phyloP scores from a whole-genome alignment of 306 rosid species.

The Ceratonia siliqua region DNA sequence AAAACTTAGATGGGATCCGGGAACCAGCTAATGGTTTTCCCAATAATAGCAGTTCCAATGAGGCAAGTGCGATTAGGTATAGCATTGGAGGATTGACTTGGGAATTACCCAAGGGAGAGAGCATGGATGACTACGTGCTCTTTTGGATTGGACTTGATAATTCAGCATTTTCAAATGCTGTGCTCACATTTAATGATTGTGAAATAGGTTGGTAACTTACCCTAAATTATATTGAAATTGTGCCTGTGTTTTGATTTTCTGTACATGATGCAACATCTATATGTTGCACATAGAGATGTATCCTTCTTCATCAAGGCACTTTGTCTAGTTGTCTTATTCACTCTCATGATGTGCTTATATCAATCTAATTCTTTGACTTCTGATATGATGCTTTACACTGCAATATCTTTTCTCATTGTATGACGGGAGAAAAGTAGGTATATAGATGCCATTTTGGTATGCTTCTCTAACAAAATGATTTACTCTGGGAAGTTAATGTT shows the following conservation, averaged over 20 bases:
- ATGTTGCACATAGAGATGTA: slow-evolving; percentile 2
- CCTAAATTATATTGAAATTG: neutral
- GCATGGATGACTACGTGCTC: slow-evolving; percentile 70
- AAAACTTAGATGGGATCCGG: slow-evolving; percentile 37
- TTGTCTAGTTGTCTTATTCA: neutral
- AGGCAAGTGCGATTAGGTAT: slow-evolving; percentile 36
- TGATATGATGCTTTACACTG: slow-evolving; percentile 3
- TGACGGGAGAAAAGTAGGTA: neutral
- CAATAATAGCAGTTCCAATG: slow-evolving; percentile 34
- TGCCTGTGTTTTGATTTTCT: slow-evolving; percentile 26
- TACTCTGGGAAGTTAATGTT: neutral
- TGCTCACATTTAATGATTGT: slow-evolving; percentile 77
- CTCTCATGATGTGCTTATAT: slow-evolving; percentile 7
- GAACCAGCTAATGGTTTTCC: slow-evolving; percentile 35
- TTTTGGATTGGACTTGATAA: slow-evolving; percentile 86
- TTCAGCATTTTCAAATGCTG: slow-evolving; percentile 83
- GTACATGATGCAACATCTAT: neutral
- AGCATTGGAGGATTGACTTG: slow-evolving; percentile 79
- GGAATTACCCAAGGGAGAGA: slow-evolving; percentile 61
- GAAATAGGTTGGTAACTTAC: slow-evolving; percentile 68
- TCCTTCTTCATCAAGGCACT: neutral
- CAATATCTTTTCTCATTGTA: slow-evolving; percentile 12
- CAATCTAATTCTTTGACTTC: neutral
- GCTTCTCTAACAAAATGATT: neutral
- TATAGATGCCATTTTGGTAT: slow-evolving; percentile 10